Base-by-base conservation (phyloP, 805 yeast genomes). In the Debaryomyces prosopidis region DNA sequence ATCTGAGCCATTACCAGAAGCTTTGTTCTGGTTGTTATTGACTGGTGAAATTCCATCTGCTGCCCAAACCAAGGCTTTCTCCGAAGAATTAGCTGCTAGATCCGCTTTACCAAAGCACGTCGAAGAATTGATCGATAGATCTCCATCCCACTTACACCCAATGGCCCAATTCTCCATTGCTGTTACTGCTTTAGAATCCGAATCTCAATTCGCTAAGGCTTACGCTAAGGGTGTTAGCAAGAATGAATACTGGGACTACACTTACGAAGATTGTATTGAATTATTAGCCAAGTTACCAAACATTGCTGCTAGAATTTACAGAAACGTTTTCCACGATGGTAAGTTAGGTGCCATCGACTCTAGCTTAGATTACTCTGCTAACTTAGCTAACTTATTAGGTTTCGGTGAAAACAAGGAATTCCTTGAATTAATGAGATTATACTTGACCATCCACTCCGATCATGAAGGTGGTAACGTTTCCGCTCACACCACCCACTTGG, bases 381-480 rank as follows among this genome's bases (percentile, higher is more conserved):
- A 86, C 73, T 78, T 85, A 59, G 81, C 89, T 48, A 68, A 75
- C 45, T 63, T 79, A 62, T 72, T 86, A 58, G 92, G 91, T 42
- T 80, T 73, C 69, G 70, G 75, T 43, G 79, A 71, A 50, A 75
- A 80, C 58, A 48, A 53, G 40, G 86, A 81, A 60, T 86, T 86
- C 63, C 77, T 81, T 44, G 87, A 87, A 63, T 73, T 87, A 57
- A 74, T 85, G 73, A 77, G 91, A 66, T 72, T 85, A 55, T 85
- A 85, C 73, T 78, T 82, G 60, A 84, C 90, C 46, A 73, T 85
- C 57, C 91, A 85, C 74, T 82, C 85, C 37, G 91, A 85, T 64
- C 91, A 85, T 69, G 91, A 85, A 71, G 91, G 91, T 67, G 92
- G 92, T 54, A 85, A 85, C 60, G 92, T 85, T 43, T 82, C 89